Evolutionary conservation across 2,329 filamentous ascomycete genomes (phyloP), one percentile per base, ranked within the genome.

Genomic region (Fusarium stilboides): DNA sequence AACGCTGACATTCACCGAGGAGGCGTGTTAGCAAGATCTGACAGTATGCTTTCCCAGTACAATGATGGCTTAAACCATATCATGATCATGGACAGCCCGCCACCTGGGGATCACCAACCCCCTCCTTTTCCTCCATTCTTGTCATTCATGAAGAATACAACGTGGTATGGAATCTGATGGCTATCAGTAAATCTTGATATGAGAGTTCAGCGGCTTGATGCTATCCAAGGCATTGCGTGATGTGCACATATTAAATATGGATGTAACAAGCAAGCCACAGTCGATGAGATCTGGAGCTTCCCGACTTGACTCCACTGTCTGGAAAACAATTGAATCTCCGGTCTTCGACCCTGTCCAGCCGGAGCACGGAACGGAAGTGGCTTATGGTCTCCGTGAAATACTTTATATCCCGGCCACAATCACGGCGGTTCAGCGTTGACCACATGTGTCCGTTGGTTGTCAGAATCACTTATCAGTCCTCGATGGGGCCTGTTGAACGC

Each of bases 291-390:
- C 39, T 69, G 17, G 34, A 17, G 43, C 28, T 31, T 49, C 28
- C 19, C 44, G 17, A 39, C 31, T 36, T 37, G 34, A n/a, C 46
- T 68, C 45, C 52, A 22, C 28, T 46, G 26, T 12, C 36, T 47
- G 24, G 28, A 50, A 37, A 45, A 61, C 60, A 50, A 33, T 67
- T 28, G 19, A 47, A 20, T 15, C 39, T 43, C 53, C 66, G 37
- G 40, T 26, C 34, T 22, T 14, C 44, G 37, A 26, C 33, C 24
- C 14, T 42, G 43, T 51, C 24, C 40, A 37, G 37, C 46, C 47
- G 47, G 24, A 52, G 45, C 36, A 69, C 62, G 56, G 65, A 62
- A 44, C 65, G 65, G 61, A 42, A 20, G 39, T 63, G 56, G 39
- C 45, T 49, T 47, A 43, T 15, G 9, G 47, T 24, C 20, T 53